phyloP scores from a whole-genome alignment of 257 asterid species.

The Rubia yunnanensis region DNA sequence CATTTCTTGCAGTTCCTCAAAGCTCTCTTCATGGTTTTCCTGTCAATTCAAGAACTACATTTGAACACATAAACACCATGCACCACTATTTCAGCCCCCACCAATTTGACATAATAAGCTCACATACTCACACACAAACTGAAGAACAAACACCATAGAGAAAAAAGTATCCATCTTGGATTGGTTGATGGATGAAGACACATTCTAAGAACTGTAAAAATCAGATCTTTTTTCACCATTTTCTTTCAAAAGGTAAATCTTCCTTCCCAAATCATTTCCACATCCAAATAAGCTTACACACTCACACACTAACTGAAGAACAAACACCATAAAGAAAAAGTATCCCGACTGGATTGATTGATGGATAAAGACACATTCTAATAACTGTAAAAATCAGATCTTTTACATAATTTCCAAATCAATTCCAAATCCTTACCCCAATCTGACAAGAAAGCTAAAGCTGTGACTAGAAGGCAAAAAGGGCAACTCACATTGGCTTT shows the following conservation, averaged over 20 bases:
- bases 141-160: not conserved
- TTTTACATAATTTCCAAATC: not conserved
- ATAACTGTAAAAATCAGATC: not conserved
- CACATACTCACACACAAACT: not conserved
- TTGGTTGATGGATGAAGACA: no score
- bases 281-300: not conserved
- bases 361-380: not conserved
- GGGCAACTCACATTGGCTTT: constrained; percentile 42
- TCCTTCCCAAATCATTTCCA: not conserved
- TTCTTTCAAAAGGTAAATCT: no score
- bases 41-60: constrained; percentile 31
- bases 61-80: constrained; percentile 17
- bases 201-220: not conserved
- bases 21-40: constrained; percentile 49
- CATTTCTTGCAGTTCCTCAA: constrained; percentile 59
- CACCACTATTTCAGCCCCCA: constrained; percentile 15
- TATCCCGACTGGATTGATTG: not conserved
- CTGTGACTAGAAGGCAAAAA: not conserved
- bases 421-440: not conserved
- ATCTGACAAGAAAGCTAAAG: not conserved
- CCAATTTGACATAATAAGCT: not conserved
- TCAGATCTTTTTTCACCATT: not conserved
- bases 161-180: not conserved
- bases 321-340: not conserved
- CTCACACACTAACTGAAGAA: not conserved